Evolutionary conservation across 192 early-diverging fungal genomes (phyloP).

Genomic region (Chytriomyces sp.): DNA sequence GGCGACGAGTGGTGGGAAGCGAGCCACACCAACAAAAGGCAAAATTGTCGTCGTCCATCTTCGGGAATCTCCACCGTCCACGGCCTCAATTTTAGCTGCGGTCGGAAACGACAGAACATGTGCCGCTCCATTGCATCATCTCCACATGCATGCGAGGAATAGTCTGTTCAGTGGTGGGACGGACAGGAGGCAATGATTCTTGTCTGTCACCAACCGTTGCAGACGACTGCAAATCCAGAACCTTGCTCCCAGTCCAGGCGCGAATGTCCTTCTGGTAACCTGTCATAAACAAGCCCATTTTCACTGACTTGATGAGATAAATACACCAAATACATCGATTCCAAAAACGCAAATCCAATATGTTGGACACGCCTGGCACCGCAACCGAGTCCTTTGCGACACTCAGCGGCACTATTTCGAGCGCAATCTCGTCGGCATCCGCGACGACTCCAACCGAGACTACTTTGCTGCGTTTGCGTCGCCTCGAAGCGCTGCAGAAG

Average conservation of each 20-base stretch:
- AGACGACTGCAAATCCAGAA: background rate
- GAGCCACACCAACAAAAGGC: too few relatives aligned
- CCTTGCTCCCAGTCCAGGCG: background rate
- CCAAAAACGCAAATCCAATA: background rate
- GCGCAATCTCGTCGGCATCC: background rate
- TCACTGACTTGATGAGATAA: background rate
- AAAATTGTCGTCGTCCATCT: too few relatives aligned
- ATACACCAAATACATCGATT: background rate
- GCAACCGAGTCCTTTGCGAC: background rate
- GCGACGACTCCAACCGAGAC: background rate
- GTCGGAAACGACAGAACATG: too few relatives aligned
- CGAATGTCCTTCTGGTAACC: background rate
- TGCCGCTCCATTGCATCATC: too few relatives aligned
- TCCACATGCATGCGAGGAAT: too few relatives aligned
- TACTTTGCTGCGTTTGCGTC: background rate
- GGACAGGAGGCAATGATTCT: too few relatives aligned
- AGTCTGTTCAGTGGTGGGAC: too few relatives aligned
- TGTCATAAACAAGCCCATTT: background rate
- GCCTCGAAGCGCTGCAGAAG: background rate
- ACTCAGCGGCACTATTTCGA: too few relatives aligned
- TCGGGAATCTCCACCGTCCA: too few relatives aligned
- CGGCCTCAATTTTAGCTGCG: too few relatives aligned
- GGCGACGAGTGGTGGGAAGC: too few relatives aligned
- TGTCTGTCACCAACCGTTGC: background rate
- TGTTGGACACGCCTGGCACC: slow-evolving; percentile 3